These are phyloP conservation scores for Solanum lycopersicoides DNA, from an alignment of 257 asterid species.

Conservation along the genomic window DNA sequence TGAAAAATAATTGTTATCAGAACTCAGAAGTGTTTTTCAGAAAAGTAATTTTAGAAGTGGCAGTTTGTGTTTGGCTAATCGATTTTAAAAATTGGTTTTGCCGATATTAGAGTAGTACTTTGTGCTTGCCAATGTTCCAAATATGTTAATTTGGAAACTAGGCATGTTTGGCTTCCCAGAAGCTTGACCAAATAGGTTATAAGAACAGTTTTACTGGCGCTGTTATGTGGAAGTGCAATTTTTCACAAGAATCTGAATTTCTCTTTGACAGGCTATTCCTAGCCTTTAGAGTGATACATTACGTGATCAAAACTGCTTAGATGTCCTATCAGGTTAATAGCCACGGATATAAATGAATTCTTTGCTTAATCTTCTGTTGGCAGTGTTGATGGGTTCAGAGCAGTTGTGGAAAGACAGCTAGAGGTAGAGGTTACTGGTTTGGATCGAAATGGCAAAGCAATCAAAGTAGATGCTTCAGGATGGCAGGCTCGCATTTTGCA, in stretches of 20 bases:
- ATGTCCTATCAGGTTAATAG: not conserved
- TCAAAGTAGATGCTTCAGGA: conserved; percentile 75
- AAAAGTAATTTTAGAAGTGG: not conserved
- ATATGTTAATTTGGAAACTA: not conserved
- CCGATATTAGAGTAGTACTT: not conserved
- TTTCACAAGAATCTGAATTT: not conserved
- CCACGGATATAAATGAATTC: not conserved
- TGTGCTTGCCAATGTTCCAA: not conserved
- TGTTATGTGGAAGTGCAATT: not conserved
- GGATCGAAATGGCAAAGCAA: conserved; percentile 50
- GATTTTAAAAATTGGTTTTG: not conserved
- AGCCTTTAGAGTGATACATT: not conserved
- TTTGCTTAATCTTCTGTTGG: not conserved
- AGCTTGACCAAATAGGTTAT: not conserved
- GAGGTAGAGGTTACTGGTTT: conserved; percentile 76
- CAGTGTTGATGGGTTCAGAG: conserved; percentile 82
- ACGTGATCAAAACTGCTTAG: not conserved
- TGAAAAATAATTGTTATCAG: not conserved
- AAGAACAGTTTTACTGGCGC: not conserved
- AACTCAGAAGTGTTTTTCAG: not conserved
- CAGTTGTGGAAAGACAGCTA: conserved; percentile 73
- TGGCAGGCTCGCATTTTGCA: conserved; percentile 97
- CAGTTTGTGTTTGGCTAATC: not conserved
- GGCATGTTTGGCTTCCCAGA: not conserved
- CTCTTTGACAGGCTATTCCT: not conserved